A percentile compares a stretch with the other conserved stretches of the same genome.
phyloP scores from a whole-genome alignment of 768 basidiomycete species.

The Boletus pseudopeckii region DNA sequence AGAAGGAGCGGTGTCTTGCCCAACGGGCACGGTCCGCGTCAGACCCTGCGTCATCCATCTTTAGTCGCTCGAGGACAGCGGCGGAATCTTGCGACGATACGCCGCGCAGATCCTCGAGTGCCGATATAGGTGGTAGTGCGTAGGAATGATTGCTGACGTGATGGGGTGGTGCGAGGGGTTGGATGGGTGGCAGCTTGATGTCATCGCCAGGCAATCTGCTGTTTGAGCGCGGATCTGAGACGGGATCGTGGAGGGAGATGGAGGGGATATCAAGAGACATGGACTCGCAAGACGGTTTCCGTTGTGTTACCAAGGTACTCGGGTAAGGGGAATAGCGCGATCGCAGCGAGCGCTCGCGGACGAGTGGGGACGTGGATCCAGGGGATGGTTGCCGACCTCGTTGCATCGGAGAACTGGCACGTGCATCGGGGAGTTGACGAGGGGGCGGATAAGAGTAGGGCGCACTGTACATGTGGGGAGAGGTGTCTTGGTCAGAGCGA shows the following conservation, averaged over 20 bases:
- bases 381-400: slow-evolving; percentile 27
- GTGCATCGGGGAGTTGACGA: slow-evolving; percentile 28
- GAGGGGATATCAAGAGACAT: slow-evolving; percentile 36
- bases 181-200: slow-evolving; percentile 42
- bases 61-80: slow-evolving; percentile 63
- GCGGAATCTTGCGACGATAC: slow-evolving; percentile 53
- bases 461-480: slow-evolving; percentile 25
- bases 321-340: slow-evolving; percentile 49
- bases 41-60: slow-evolving; percentile 44
- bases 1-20: slow-evolving; percentile 43
- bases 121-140: slow-evolving; percentile 65
- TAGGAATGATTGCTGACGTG: slow-evolving; percentile 39
- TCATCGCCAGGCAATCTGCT: slow-evolving; percentile 31
- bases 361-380: slow-evolving; percentile 23
- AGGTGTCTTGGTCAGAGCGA: slow-evolving; percentile 23
- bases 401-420: slow-evolving; percentile 30
- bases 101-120: slow-evolving; percentile 60
- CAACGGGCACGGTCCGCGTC: slow-evolving; percentile 28
- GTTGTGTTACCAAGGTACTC: slow-evolving; percentile 21
- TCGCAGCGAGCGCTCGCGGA: slow-evolving; percentile 22
- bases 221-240: slow-evolving; percentile 24
- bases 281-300: slow-evolving; percentile 27
- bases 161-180: slow-evolving; percentile 30
- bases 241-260: slow-evolving; percentile 32
- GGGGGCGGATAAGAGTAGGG: slow-evolving; percentile 30